Percentiles rank a stretch among this genome's conserved stretches.
Evolutionary conservation across 352 stramenopile genomes (phyloP).

Genomic region (Globisporangium emineosum): DNA sequence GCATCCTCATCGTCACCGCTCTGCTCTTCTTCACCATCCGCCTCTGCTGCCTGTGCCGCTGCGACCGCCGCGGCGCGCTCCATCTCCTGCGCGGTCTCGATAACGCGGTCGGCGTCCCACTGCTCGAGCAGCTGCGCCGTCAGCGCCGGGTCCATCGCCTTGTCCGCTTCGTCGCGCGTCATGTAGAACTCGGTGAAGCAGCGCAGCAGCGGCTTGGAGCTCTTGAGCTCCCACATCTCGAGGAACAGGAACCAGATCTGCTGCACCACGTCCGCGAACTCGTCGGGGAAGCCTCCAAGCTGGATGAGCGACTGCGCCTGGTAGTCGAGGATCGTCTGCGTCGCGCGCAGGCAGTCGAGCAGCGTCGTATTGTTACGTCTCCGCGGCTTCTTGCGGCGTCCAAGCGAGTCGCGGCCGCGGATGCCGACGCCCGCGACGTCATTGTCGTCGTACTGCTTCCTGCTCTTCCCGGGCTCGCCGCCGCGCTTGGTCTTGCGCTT

Average conservation of each 20-base stretch:
- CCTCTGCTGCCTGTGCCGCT: not conserved
- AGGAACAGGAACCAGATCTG: constrained; percentile 72
- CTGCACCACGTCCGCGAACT: constrained; percentile 47
- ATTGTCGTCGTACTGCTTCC: not conserved
- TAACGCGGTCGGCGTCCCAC: constrained; percentile 54
- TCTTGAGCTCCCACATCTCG: constrained; percentile 56
- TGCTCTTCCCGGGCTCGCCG: not conserved
- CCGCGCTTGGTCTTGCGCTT: constrained; percentile 32
- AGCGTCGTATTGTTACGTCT: constrained; percentile 33
- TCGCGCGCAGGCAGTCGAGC: constrained; percentile 54
- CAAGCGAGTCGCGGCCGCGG: not conserved
- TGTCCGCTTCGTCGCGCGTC: constrained; percentile 24
- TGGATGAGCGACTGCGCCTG: constrained; percentile 47
- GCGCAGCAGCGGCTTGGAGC: constrained; percentile 50
- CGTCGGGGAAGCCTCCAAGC: constrained; percentile 30
- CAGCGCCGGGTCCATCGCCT: constrained; percentile 45
- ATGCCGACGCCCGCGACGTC: constrained; percentile 1
- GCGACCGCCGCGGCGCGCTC: not conserved
- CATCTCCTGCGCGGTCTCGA: constrained; percentile 16
- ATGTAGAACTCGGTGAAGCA: constrained; percentile 78
- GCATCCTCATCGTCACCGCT: not conserved
- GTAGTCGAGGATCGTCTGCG: constrained; percentile 56
- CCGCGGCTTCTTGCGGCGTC: constrained; percentile 3
- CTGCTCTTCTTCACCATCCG: not conserved
- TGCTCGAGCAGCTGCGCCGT: constrained; percentile 66